A percentile compares a stretch with the other conserved stretches of the same genome.
Conservation (phyloP, 2,329 filamentous ascomycete genomes). For the Cercospora sp. region DNA sequence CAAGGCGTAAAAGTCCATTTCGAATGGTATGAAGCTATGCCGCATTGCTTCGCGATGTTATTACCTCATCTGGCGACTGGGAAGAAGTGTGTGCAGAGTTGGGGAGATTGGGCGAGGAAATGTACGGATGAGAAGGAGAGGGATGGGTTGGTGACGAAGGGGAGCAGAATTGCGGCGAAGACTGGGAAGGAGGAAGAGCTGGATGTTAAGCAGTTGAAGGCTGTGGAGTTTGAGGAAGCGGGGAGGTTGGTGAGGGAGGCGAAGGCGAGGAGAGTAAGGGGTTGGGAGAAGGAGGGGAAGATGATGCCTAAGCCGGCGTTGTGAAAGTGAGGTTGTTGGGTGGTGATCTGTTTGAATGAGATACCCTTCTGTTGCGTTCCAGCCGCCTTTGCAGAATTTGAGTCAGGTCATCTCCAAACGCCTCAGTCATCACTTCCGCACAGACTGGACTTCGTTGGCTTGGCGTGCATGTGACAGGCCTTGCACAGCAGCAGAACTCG, state of each 20-base stretch:
- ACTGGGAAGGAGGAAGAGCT: conserved; percentile 34
- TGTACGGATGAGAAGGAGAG: conserved; percentile 35
- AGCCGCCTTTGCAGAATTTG: neutral
- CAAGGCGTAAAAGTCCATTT: conserved; percentile 65
- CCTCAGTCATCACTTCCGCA: neutral
- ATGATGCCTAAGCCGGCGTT: conserved; percentile 37
- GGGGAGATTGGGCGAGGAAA: conserved; percentile 36
- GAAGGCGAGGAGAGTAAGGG: conserved; percentile 35
- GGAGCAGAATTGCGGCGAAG: conserved; percentile 36
- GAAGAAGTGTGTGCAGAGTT: conserved; percentile 42
- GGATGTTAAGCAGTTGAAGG: conserved; percentile 30
- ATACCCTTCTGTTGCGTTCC: neutral
- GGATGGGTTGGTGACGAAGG: conserved; percentile 34
- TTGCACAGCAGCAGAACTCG: neutral
- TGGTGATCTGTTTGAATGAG: neutral
- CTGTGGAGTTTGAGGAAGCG: conserved; percentile 33
- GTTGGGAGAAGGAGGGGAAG: conserved; percentile 39
- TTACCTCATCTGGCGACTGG: conserved; percentile 40
- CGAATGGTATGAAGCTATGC: conserved; percentile 78
- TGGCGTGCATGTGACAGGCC: neutral
- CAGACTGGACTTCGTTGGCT: neutral
- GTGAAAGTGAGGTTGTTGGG: neutral
- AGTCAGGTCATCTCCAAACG: neutral
- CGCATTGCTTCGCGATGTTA: conserved; percentile 63
- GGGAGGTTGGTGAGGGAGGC: conserved; percentile 34